Percentiles rank a stretch among this genome's conserved stretches.
These are phyloP conservation scores for Boletus pseudopeckii DNA, from an alignment of 768 basidiomycete genomes.

Conservation along the genomic window DNA sequence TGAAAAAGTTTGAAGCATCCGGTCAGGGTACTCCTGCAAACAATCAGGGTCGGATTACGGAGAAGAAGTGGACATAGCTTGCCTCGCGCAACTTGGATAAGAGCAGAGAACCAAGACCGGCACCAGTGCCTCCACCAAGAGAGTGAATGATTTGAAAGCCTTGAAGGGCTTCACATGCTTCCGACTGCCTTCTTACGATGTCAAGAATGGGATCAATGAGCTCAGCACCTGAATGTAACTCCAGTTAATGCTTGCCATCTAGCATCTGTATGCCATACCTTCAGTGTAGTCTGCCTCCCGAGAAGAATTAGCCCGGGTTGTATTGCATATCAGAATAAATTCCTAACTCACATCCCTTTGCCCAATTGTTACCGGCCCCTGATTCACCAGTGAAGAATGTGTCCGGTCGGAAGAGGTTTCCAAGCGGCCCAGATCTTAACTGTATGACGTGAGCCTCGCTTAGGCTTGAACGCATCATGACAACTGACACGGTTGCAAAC, in stretches of 20 bases:
- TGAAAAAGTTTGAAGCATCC: conserved; percentile 52
- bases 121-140: conserved; percentile 88
- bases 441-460: conserved; percentile 27
- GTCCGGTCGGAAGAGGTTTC: conserved; percentile 81
- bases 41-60: background rate
- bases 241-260: background rate
- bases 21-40: conserved; percentile 54
- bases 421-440: conserved; percentile 68
- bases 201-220: conserved; percentile 85
- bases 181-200: conserved; percentile 73
- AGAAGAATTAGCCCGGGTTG: conserved; percentile 17
- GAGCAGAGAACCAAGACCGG: conserved; percentile 79
- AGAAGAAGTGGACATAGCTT: conserved; percentile 17
- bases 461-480: background rate
- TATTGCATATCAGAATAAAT: conserved; percentile 12
- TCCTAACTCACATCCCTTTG: conserved; percentile 75
- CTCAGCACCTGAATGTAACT: conserved; percentile 65
- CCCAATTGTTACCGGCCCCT: conserved; percentile 91
- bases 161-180: conserved; percentile 81
- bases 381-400: conserved; percentile 66
- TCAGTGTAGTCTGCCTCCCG: conserved; percentile 74
- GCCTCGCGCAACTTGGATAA: conserved; percentile 81
- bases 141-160: conserved; percentile 90
- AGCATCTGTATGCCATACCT: conserved; percentile 42
- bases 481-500: conserved; percentile 71